These are phyloP conservation scores for Jackrogersella minutella DNA, from an alignment of 495 filamentous ascomycete genomes.

Conservation along the genomic window DNA sequence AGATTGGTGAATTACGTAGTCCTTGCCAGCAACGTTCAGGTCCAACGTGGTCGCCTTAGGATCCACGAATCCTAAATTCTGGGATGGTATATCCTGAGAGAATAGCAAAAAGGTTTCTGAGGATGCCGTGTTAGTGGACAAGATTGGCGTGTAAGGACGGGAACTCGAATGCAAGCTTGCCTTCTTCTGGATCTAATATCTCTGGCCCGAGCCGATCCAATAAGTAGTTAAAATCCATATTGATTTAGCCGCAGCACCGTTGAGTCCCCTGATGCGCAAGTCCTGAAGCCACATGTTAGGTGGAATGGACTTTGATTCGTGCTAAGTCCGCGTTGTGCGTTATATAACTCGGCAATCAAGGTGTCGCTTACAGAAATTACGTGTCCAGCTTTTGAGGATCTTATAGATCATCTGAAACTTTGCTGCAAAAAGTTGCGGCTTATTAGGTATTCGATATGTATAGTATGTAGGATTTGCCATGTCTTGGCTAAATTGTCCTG, in stretches of 20 bases:
- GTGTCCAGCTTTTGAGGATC: slow-evolving; percentile 17
- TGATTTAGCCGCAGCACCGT: slow-evolving; percentile 18
- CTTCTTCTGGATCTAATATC: slow-evolving; percentile 70
- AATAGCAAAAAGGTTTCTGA: slow-evolving; percentile 89
- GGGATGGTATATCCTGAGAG: slow-evolving; percentile 74
- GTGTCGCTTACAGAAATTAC: slow-evolving; percentile 24
- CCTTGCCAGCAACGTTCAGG: slow-evolving; percentile 70
- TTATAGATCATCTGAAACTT: slow-evolving; percentile 33
- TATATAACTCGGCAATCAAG: slow-evolving; percentile 24
- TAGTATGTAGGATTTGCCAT: slow-evolving; percentile 19
- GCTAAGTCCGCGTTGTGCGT: background rate
- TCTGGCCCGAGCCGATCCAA: slow-evolving; percentile 54
- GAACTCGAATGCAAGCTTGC: slow-evolving; percentile 46
- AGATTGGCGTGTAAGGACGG: slow-evolving; percentile 7
- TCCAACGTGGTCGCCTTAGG: slow-evolving; percentile 69
- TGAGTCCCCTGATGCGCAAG: slow-evolving; percentile 23
- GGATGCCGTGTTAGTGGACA: slow-evolving; percentile 11
- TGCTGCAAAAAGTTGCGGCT: slow-evolving; percentile 27
- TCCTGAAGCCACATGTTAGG: slow-evolving; percentile 30
- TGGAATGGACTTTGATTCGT: slow-evolving; percentile 19
- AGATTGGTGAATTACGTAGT: slow-evolving; percentile 85
- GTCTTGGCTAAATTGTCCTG: slow-evolving; percentile 35
- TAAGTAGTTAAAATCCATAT: slow-evolving; percentile 49
- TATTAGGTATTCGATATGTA: slow-evolving; percentile 8
- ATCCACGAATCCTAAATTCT: slow-evolving; percentile 87